phyloP scores from a whole-genome alignment of 371 early-diverging fungal genomes.

The Dichotomocladium elegans region DNA sequence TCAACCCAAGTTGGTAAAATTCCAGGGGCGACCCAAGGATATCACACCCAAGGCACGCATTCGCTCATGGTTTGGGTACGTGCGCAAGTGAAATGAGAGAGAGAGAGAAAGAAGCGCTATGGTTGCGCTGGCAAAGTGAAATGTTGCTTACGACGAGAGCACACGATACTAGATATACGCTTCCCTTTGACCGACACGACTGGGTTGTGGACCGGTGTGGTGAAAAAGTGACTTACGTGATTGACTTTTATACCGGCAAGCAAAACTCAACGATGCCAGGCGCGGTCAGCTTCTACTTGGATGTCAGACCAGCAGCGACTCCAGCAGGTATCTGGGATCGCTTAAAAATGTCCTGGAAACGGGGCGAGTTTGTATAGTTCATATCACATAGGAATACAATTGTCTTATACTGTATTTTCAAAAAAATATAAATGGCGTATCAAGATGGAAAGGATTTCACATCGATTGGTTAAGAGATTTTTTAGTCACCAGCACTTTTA shows the following conservation, averaged over 20 bases:
- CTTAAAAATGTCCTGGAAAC: slow-evolving; percentile 36
- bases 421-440: too few species aligned
- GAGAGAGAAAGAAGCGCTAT: too few species aligned
- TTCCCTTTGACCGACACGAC: slow-evolving; percentile 96
- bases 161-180: slow-evolving; percentile 47
- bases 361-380: slow-evolving; percentile 34
- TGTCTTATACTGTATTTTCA: too few species aligned
- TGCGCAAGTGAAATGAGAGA: background rate
- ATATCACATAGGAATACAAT: too few species aligned
- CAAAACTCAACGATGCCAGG: slow-evolving; percentile 54
- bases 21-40: slow-evolving; percentile 85
- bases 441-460: too few species aligned
- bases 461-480: too few species aligned
- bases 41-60: slow-evolving; percentile 82
- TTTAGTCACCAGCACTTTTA: too few species aligned
- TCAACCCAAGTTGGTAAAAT: slow-evolving; percentile 74
- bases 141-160: too few species aligned
- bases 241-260: slow-evolving; percentile 90
- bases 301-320: slow-evolving; percentile 82
- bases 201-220: slow-evolving; percentile 97
- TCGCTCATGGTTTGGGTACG: slow-evolving; percentile 70
- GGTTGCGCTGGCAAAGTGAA: too few species aligned
- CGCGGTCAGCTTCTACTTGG: slow-evolving; percentile 75
- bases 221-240: slow-evolving; percentile 85
- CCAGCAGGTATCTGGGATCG: slow-evolving; percentile 56